These are phyloP conservation scores for Meyerozyma carpophila DNA, from an alignment of 1,139 yeast species.

Conservation along the genomic window DNA sequence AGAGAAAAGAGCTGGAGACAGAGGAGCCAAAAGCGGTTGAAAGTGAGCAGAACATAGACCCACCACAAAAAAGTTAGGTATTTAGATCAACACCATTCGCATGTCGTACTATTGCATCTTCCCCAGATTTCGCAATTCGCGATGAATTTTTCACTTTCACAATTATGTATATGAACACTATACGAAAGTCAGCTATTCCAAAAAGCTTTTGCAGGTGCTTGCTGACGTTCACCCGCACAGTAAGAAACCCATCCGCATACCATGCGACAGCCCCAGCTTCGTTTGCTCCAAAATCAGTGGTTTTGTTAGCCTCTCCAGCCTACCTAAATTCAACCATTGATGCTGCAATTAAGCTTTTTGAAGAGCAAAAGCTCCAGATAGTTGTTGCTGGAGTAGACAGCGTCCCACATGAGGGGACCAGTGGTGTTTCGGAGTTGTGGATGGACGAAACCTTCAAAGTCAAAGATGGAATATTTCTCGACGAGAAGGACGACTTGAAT, in stretches of 20 bases:
- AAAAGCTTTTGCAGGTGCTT: conserved; percentile 5
- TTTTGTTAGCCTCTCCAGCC: conserved; percentile 28
- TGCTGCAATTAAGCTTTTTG: conserved; percentile 25
- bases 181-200: background rate
- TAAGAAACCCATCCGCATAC: conserved; percentile 15
- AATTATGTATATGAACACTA: background rate
- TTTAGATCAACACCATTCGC: background rate
- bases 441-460: conserved; percentile 25
- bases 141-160: background rate
- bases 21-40: conserved; percentile 1
- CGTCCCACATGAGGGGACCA: conserved; percentile 31
- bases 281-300: conserved; percentile 17
- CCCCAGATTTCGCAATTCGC: conserved; percentile 7
- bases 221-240: conserved; percentile 12
- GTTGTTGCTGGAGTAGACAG: conserved; percentile 48
- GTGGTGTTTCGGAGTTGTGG: conserved; percentile 49
- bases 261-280: conserved; percentile 10
- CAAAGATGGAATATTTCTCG: conserved; percentile 15
- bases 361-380: conserved; percentile 29
- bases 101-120: background rate
- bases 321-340: conserved; percentile 33
- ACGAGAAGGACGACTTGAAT: conserved; percentile 20
- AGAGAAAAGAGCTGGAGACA: conserved; percentile 1
- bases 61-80: background rate
- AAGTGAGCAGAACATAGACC: background rate